A percentile compares a stretch with the other conserved stretches of the same genome.
phyloP scores from a whole-genome alignment of 2,329 filamentous ascomycete genomes.

The Hypoxylon sp. region DNA sequence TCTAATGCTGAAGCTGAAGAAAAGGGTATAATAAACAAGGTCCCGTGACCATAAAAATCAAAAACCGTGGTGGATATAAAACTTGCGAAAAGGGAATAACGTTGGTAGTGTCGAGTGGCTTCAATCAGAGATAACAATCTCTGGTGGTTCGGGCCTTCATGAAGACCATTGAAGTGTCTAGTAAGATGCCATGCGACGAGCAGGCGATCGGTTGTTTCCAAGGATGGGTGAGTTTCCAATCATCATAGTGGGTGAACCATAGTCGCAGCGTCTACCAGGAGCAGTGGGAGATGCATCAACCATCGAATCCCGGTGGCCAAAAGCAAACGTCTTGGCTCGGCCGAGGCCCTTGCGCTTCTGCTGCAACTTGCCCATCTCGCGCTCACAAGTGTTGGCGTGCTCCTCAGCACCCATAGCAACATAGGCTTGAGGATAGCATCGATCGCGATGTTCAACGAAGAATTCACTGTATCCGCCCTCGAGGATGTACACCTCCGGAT shows the following conservation, averaged over 20 bases:
- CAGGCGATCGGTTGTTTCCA: slow-evolving; percentile 66
- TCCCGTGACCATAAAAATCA: slow-evolving; percentile 30
- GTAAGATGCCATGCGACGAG: slow-evolving; percentile 76
- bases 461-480: slow-evolving; percentile 97
- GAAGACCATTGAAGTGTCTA: slow-evolving; percentile 51
- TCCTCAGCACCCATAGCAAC: slow-evolving; percentile 96
- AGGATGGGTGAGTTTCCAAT: slow-evolving; percentile 63
- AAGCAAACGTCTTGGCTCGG: slow-evolving; percentile 94
- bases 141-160: neutral
- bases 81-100: slow-evolving; percentile 1
- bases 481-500: slow-evolving; percentile 96
- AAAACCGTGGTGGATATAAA: slow-evolving; percentile 25
- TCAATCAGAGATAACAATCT: slow-evolving; percentile 25
- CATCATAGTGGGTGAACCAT: slow-evolving; percentile 60
- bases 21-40: slow-evolving; percentile 51
- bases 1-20: slow-evolving; percentile 49
- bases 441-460: slow-evolving; percentile 81
- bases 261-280: slow-evolving; percentile 60
- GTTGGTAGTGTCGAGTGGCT: slow-evolving; percentile 4
- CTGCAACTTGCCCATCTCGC: slow-evolving; percentile 93
- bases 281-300: slow-evolving; percentile 74
- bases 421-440: slow-evolving; percentile 95
- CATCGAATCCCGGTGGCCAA: slow-evolving; percentile 78
- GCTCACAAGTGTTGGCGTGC: slow-evolving; percentile 93
- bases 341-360: slow-evolving; percentile 85